Percentiles rank a stretch among this genome's conserved stretches.
phyloP scores from a whole-genome alignment of 305 asterid genomes.

The Solanum hybrid region DNA sequence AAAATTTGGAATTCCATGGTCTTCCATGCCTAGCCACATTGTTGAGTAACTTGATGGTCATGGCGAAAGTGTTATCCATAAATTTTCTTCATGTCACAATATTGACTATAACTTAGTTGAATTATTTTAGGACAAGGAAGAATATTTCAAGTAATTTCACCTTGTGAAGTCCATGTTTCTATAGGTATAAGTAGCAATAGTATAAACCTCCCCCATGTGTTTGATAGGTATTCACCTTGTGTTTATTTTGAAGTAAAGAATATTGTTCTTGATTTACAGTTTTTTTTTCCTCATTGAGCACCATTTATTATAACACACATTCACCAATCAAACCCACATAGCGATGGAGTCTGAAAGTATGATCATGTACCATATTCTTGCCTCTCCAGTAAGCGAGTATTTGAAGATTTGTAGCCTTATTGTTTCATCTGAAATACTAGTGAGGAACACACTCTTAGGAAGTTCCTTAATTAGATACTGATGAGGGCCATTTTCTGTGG shows the following conservation, averaged over 20 bases:
- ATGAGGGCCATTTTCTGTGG: neutral
- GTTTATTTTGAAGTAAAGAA: neutral
- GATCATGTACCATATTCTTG: neutral
- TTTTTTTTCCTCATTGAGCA: neutral
- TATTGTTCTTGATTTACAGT: neutral
- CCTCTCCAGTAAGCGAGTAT: neutral
- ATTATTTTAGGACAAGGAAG: too few relatives aligned
- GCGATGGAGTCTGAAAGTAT: neutral
- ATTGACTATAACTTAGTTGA: neutral
- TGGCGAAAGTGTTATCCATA: neutral
- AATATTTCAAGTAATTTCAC: neutral
- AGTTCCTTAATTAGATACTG: neutral
- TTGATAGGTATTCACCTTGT: neutral
- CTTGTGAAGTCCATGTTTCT: neutral
- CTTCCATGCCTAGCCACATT: neutral
- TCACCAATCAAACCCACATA: neutral
- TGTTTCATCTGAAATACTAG: neutral
- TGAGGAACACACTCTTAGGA: neutral
- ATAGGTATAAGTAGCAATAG: neutral
- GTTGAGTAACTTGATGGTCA: neutral
- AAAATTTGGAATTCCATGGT: neutral
- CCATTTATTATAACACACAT: neutral
- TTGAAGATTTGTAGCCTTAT: neutral
- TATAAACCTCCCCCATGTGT: neutral
- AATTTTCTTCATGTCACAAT: neutral